These are phyloP conservation scores for Cadophora gregata DNA, from an alignment of 2,329 filamentous ascomycete genomes.

Conservation along the genomic window DNA sequence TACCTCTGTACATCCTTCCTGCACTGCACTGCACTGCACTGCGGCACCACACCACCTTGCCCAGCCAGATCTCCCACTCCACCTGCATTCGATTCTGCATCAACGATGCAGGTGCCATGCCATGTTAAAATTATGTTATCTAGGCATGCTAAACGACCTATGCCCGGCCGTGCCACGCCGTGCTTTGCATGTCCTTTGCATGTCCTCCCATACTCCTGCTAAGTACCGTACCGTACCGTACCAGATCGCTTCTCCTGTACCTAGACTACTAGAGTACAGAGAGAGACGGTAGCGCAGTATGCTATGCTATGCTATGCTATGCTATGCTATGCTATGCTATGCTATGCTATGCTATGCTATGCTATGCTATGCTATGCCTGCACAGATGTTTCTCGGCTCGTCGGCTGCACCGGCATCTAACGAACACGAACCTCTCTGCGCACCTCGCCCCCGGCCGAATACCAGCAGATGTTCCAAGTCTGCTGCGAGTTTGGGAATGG, in stretches of 20 bases:
- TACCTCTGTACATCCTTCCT: no score
- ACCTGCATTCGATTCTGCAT: constrained; percentile 8
- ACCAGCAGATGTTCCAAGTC: neutral
- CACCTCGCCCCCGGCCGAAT: neutral
- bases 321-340: no score
- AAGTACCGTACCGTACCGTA: neutral
- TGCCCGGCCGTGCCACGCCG: neutral
- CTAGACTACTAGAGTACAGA: no score
- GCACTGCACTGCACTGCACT: neutral
- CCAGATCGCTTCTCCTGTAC: no score
- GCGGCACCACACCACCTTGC: neutral
- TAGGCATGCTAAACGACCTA: neutral
- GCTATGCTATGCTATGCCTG: neutral
- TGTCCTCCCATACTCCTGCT: neutral
- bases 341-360: no score
- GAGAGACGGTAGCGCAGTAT: no score
- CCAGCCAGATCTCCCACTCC: neutral
- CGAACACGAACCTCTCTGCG: neutral
- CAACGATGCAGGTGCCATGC: neutral
- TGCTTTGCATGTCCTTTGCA: neutral
- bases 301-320: no score
- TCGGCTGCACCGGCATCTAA: constrained; percentile 1
- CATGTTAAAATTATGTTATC: no score
- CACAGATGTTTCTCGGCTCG: constrained; percentile 2
- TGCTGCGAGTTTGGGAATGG: constrained; percentile 3